Evolutionary conservation across 2,329 filamentous ascomycete genomes (phyloP).

Genomic region (Diaporthe nobilis): DNA sequence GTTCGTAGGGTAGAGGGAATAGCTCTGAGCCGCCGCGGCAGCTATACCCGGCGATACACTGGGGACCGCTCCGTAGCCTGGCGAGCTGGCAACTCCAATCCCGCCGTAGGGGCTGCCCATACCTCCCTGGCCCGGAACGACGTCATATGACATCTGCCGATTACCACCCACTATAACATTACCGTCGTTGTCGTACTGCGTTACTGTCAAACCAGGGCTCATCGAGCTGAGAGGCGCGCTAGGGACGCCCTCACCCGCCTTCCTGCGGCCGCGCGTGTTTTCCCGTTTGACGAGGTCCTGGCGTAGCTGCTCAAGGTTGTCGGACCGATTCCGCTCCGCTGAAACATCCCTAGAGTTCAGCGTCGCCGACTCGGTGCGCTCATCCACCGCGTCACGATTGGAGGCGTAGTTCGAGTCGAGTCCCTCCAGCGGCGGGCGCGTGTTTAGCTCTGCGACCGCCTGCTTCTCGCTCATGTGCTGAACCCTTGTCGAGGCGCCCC

Average conservation of each 20-base stretch:
- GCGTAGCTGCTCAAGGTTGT: constrained; percentile 39
- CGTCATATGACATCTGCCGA: constrained; percentile 37
- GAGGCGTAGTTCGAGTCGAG: constrained; percentile 35
- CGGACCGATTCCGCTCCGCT: constrained; percentile 28
- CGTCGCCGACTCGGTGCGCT: constrained; percentile 27
- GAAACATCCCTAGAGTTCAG: constrained; percentile 38
- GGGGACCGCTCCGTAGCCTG: not conserved
- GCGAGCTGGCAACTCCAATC: constrained; percentile 11
- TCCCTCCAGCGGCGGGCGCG: constrained; percentile 29
- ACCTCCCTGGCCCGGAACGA: constrained; percentile 29
- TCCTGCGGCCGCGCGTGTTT: constrained; percentile 38
- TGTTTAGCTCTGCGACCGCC: constrained; percentile 49
- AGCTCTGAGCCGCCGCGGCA: constrained; percentile 37
- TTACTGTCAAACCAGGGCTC: constrained; percentile 36
- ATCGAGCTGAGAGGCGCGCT: constrained; percentile 12
- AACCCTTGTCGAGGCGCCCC: constrained; percentile 29
- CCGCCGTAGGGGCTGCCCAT: constrained; percentile 31
- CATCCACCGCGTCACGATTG: constrained; percentile 29
- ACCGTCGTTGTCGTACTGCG: constrained; percentile 32
- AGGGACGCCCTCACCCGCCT: constrained; percentile 38
- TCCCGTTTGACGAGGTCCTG: constrained; percentile 36
- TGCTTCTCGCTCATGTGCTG: constrained; percentile 47
- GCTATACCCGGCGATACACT: constrained; percentile 36
- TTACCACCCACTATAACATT: constrained; percentile 9
- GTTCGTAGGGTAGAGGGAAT: constrained; percentile 32